Conservation (phyloP, 176 grass and related monocot species). For the Ampelocalamus luodianensis region DNA sequence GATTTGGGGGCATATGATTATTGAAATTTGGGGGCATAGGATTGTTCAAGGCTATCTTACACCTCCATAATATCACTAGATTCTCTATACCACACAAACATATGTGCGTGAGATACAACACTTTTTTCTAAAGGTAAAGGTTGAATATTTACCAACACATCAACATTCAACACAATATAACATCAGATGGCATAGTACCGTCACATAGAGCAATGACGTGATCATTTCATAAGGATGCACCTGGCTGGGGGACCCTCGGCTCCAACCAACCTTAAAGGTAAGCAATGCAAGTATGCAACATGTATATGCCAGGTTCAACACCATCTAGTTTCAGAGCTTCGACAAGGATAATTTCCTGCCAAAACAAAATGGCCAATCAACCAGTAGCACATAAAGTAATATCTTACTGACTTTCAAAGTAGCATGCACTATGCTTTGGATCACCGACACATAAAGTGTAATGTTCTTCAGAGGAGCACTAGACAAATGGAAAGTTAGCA, state of each 20-base stretch:
- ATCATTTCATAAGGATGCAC: constrained; percentile 59
- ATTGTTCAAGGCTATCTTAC: not conserved
- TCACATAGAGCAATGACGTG: not conserved
- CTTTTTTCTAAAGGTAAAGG: not conserved
- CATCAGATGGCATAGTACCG: not conserved
- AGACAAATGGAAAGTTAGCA: constrained; percentile 13
- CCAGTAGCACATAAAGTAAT: not conserved
- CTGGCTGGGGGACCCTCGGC: constrained; percentile 12
- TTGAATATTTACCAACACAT: not conserved
- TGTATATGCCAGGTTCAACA: constrained; percentile 38
- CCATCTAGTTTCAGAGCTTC: constrained; percentile 60
- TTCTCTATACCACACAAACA: not conserved
- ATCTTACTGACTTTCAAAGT: constrained; percentile 8
- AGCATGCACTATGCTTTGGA: not conserved
- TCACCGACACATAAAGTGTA: constrained; percentile 27
- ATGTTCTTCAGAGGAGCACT: constrained; percentile 14
- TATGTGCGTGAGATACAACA: not conserved
- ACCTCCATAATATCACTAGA: not conserved
- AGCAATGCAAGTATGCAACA: constrained; percentile 37
- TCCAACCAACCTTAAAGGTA: constrained; percentile 45
- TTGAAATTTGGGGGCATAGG: not conserved
- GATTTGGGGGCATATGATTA: not conserved
- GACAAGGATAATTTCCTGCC: constrained; percentile 45
- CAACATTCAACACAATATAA: not conserved
- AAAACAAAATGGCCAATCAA: constrained; percentile 27